Base-by-base conservation (phyloP, 371 early-diverging fungal genomes). In the Mucor irregularis region DNA sequence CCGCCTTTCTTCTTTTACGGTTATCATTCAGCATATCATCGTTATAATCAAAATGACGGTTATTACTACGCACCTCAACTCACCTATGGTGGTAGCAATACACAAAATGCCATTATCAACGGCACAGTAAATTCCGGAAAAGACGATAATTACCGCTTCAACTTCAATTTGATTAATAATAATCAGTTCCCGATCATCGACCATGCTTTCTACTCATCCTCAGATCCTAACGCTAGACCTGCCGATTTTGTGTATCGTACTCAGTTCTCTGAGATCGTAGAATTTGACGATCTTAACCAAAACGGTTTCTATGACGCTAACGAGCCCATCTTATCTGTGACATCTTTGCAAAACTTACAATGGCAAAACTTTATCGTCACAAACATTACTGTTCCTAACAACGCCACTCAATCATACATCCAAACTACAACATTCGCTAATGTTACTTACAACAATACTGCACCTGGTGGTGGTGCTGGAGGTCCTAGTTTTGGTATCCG, bases 1-100 rank as follows among this genome's bases (percentile, higher is more conserved):
- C 79, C 79, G 29, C 55, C 72, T 6, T 68, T 63, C 25, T 40
- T 66, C 5, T 79, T 64, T 35, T 35, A 51, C 10, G 79, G 79
- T 0, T 74, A 72, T 21, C 53, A 70, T 25, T 28, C 56, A 9
- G 56, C 57, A 6, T 79, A 79, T 40, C 65, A 69, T 40, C 69
- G 79, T 14, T 79, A 70, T 62, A 73, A 76, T 37, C 34, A 30
- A n/a, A 16, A 75, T 26, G 52, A 33, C 10, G 79, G 79, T 0
- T 69, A 71, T 17, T 79, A 75, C 49, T 79, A 76, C 51, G 79
- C 76, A n/a, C 79, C 79, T 17, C 49, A 53, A 28, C n/a, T 75
- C 2, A 61, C 53, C 10, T 40, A 60, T n/a, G 50, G 52, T 33
- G 66, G 66, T 3, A 57, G 54, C 14, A 66, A 65, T 11, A 65